Conservation (phyloP, 1,284 basidiomycete species). For the Ustanciosporium gigantosporum region DNA sequence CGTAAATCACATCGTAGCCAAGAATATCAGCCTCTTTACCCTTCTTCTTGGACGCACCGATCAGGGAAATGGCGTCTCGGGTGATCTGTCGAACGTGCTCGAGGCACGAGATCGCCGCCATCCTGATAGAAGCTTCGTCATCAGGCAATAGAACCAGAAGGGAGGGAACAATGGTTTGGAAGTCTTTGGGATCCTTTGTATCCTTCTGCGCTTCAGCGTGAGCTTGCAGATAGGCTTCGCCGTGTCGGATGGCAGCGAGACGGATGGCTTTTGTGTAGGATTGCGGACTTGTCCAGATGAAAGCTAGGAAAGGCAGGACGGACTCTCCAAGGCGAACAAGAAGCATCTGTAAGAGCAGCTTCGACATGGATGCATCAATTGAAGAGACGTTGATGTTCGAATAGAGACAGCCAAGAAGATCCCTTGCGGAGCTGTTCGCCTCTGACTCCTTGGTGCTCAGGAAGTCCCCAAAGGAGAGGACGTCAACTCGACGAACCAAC, state of each 20-base stretch:
- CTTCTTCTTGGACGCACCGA: conserved; percentile 20
- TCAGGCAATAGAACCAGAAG: conserved; percentile 72
- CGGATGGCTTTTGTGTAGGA: conserved; percentile 38
- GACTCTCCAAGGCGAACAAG: conserved; percentile 74
- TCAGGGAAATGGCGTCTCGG: conserved; percentile 59
- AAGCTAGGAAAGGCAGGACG: conserved; percentile 77
- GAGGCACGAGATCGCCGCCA: conserved; percentile 72
- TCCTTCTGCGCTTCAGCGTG: conserved; percentile 36
- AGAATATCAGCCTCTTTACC: conserved; percentile 68
- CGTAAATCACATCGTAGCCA: conserved; percentile 81
- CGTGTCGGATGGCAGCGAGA: conserved; percentile 68
- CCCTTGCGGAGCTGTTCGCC: conserved; percentile 9
- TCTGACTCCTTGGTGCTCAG: conserved; percentile 17
- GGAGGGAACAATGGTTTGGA: conserved; percentile 82
- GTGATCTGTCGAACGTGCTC: conserved; percentile 63
- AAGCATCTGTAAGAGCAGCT: conserved; percentile 60
- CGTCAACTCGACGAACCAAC: conserved; percentile 12
- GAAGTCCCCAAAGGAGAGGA: conserved; percentile 20
- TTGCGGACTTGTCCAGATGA: conserved; percentile 66
- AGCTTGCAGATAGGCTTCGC: conserved; percentile 68
- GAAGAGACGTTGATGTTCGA: conserved; percentile 25
- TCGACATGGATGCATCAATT: conserved; percentile 8
- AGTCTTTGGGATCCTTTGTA: conserved; percentile 64
- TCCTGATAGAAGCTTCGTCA: conserved; percentile 66
- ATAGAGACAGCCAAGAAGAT: conserved; percentile 22